Evolutionary conservation across 257 asterid species (phyloP).

Genomic region (Fraxinus excelsior): DNA sequence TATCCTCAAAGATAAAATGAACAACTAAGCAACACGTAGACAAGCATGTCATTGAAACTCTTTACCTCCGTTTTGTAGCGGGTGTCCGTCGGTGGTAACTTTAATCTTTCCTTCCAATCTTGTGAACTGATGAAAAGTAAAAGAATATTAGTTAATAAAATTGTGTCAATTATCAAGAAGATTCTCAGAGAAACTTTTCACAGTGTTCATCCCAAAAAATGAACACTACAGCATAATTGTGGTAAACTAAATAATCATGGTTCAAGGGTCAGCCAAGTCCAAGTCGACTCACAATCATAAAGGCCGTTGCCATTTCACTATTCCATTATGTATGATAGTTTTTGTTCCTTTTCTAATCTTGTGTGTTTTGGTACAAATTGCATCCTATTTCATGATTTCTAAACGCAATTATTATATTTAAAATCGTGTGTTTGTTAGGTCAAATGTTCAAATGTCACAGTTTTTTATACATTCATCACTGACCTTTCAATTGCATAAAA

Average conservation of each 20-base stretch:
- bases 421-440: neutral
- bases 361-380: neutral
- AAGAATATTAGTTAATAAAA: slow-evolving; percentile 11
- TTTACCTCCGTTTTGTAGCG: slow-evolving; percentile 76
- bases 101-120: slow-evolving; percentile 70
- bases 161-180: slow-evolving; percentile 9
- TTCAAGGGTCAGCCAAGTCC: neutral
- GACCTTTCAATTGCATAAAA: neutral
- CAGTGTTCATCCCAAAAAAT: neutral
- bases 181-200: neutral
- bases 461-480: neutral
- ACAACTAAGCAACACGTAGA: neutral
- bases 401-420: neutral
- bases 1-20: neutral
- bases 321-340: neutral
- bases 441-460: neutral
- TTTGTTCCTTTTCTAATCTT: neutral
- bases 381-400: neutral
- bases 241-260: neutral
- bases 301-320: neutral
- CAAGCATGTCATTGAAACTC: neutral
- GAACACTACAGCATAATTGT: neutral
- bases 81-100: slow-evolving; percentile 59
- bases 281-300: neutral
- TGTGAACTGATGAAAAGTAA: slow-evolving; percentile 46